A percentile compares a stretch with the other conserved stretches of the same genome.
phyloP scores from a whole-genome alignment of 1,284 basidiomycete species.

The Naganishia cerealis region DNA sequence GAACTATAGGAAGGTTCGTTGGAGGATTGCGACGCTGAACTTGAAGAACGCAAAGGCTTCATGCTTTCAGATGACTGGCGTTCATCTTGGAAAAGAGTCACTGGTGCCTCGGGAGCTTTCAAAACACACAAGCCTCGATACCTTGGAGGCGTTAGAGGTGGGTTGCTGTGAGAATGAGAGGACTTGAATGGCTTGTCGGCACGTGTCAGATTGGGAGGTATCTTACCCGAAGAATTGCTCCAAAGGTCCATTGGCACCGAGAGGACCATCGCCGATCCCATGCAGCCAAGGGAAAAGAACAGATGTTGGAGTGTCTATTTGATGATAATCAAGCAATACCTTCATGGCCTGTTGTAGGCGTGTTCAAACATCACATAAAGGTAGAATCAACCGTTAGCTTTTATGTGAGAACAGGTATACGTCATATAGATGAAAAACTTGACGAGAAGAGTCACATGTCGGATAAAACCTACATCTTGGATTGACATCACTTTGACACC shows the following conservation, averaged over 20 bases:
- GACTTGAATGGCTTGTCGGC: background rate
- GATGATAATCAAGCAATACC: constrained; percentile 47
- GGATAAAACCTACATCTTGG: constrained; percentile 25
- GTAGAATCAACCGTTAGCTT: background rate
- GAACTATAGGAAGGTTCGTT: constrained; percentile 3
- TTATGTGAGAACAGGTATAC: background rate
- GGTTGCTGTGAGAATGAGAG: constrained; percentile 6
- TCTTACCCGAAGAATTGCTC: constrained; percentile 51
- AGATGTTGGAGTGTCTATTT: constrained; percentile 50
- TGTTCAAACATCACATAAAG: background rate
- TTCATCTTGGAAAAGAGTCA: constrained; percentile 42
- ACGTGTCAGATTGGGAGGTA: background rate
- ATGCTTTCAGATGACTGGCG: background rate
- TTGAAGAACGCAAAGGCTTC: background rate
- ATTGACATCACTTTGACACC: constrained; percentile 32
- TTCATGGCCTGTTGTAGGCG: constrained; percentile 39
- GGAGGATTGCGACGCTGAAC: constrained; percentile 15
- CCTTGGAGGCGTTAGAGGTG: constrained; percentile 51
- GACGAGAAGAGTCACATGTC: background rate
- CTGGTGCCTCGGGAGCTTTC: constrained; percentile 39
- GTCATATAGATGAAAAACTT: no score
- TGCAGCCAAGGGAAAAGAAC: constrained; percentile 55
- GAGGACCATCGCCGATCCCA: constrained; percentile 51
- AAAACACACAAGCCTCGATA: constrained; percentile 51
- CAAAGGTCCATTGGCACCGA: constrained; percentile 49